A percentile compares a stretch with the other conserved stretches of the same genome.
These are phyloP conservation scores for Cryptosporidium sp. DNA, from an alignment of 169 alveolate genomes.

Conservation along the genomic window DNA sequence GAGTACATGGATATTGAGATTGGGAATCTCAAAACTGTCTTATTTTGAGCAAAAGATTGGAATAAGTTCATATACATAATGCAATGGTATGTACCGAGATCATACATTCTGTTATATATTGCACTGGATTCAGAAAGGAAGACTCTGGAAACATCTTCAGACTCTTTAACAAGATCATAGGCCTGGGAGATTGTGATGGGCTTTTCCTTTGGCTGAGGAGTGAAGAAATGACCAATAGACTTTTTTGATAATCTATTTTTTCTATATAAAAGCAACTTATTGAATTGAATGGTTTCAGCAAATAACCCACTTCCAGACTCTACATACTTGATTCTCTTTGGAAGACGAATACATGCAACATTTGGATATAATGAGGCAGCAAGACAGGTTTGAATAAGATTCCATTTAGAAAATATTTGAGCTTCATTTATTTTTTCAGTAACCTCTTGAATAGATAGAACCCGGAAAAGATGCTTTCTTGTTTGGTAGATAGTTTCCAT, in stretches of 20 bases:
- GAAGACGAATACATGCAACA: slow-evolving; percentile 50
- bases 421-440: slow-evolving; percentile 13
- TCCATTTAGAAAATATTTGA: slow-evolving; percentile 49
- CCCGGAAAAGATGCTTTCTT: slow-evolving; percentile 19
- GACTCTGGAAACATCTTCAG: slow-evolving; percentile 10
- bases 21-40: slow-evolving; percentile 48
- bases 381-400: slow-evolving; percentile 32
- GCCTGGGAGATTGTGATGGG: slow-evolving; percentile 20
- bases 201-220: slow-evolving; percentile 15
- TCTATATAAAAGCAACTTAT: slow-evolving; percentile 20
- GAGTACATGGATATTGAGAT: slow-evolving; percentile 54
- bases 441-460: slow-evolving; percentile 8
- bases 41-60: slow-evolving; percentile 33
- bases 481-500: slow-evolving; percentile 66
- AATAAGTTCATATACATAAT: slow-evolving; percentile 53
- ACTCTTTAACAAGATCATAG: slow-evolving; percentile 25
- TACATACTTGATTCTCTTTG: slow-evolving; percentile 52
- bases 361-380: slow-evolving; percentile 67
- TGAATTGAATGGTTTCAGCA: slow-evolving; percentile 45
- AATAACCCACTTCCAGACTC: slow-evolving; percentile 44
- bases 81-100: slow-evolving; percentile 56
- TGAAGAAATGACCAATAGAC: slow-evolving; percentile 18
- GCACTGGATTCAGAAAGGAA: slow-evolving; percentile 53
- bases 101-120: slow-evolving; percentile 53
- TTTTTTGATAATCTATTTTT: slow-evolving; percentile 29